Base-by-base conservation (phyloP, 192 early-diverging fungal genomes). In the Podila epicladia region DNA sequence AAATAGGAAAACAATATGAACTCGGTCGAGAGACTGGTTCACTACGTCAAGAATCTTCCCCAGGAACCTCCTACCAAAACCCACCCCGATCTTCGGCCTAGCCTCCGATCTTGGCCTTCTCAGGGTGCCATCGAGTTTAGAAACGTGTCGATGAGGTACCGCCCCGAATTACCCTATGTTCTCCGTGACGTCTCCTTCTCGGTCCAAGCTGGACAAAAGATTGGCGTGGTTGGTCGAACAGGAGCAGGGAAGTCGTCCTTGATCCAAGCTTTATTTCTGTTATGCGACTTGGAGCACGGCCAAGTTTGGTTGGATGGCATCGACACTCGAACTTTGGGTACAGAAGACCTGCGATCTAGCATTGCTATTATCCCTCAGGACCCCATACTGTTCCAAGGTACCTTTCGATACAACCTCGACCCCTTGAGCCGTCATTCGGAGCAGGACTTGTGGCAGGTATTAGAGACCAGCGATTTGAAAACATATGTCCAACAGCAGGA, bases 321-420 rank as follows among this genome's bases (percentile, higher is more conserved):
- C 37, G 89, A 97, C 68, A 94, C 97, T 53, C 71, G 85, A 0
- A 76, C 79, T 17, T 75, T 97, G 51, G 90, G 92, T 5, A 78
- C 94, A 65, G 87, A 91, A 57, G 93, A 96, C 50, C 85, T 98
- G 74, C 88, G 97, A 32, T 83, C 87, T 24, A 84, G 86, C 53
- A 71, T 99, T 37, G 93, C 93, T 0, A 93, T 99, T 31, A 96
- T 99, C 69, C 95, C 96, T 37, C 96, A 99, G 83, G 88, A 87
- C 41, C 88, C 88, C 29, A 73, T 85, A 17, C 59, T 87, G 28
- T 84, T 87, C 73, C 83, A 84, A 64, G 89, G 89, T 5, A 88
- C 74, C 41, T 92, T 82, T 71, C 87, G 72, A 68, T 87, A 82
- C 64, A 91, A 91, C 32, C 53, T 91, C 63, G 90, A 91, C 73